phyloP scores from a whole-genome alignment of 441 rosid species.

The Geranium incanum region DNA sequence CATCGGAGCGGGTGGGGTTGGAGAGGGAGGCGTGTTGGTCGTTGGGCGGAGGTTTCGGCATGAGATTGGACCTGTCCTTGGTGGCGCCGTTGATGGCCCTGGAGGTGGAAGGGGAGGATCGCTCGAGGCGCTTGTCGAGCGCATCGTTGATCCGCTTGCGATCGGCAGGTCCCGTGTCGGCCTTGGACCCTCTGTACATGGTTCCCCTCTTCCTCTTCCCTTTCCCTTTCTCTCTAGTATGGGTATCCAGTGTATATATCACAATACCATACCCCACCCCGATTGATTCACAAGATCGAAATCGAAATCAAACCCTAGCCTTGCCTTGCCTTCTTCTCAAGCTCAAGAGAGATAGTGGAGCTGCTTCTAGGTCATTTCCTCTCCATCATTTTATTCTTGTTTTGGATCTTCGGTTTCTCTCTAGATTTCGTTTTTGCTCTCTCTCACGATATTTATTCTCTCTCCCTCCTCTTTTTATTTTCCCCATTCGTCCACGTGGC shows the following conservation, averaged over 20 bases:
- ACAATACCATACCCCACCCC: neutral
- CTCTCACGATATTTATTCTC: no score
- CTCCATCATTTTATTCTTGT: no score
- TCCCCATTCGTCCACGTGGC: no score
- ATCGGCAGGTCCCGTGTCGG: conserved; percentile 39
- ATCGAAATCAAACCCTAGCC: neutral
- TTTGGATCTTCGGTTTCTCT: no score
- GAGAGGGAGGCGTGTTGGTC: conserved; percentile 42
- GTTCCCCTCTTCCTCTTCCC: conserved; percentile 9
- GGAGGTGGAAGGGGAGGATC: conserved; percentile 53
- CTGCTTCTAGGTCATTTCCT: no score
- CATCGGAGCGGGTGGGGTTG: conserved; percentile 48
- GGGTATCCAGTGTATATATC: neutral
- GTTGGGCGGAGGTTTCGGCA: conserved; percentile 42
- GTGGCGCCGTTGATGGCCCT: conserved; percentile 41
- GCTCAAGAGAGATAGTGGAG: no score
- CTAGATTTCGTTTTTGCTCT: no score
- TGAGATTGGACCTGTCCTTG: conserved; percentile 41
- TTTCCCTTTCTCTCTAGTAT: conserved; percentile 7
- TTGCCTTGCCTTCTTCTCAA: neutral
- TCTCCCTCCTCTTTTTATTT: no score
- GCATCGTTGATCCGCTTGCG: conserved; percentile 57
- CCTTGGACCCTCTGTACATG: conserved; percentile 52
- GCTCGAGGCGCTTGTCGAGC: conserved; percentile 47
- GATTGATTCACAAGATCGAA: neutral